Conservation (phyloP, 495 filamentous ascomycete species). For the Evernia prunastri region DNA sequence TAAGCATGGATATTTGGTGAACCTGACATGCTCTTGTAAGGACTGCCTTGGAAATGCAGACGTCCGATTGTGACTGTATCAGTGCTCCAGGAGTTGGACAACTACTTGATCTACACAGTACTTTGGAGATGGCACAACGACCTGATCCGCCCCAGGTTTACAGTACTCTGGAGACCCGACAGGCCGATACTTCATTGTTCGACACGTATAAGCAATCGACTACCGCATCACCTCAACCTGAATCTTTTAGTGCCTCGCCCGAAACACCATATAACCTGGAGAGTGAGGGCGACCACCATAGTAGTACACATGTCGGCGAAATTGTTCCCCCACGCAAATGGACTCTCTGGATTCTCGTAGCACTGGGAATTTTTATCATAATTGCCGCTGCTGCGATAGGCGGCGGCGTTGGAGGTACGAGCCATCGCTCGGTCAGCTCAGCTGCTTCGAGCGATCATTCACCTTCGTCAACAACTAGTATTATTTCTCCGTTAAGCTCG, state of each 20-base stretch:
- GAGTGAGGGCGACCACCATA: not conserved
- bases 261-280: not conserved
- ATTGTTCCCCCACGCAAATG: not conserved
- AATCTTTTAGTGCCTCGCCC: not conserved
- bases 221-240: not conserved
- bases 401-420: not conserved
- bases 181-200: not conserved
- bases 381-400: not conserved
- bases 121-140: not conserved
- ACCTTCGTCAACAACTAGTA: not conserved
- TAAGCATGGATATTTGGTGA: not conserved
- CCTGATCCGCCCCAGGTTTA: constrained; percentile 1
- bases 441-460: not conserved
- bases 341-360: not conserved
- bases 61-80: not conserved
- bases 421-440: not conserved
- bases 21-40: not conserved
- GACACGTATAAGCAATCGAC: not conserved
- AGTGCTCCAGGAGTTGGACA: not conserved
- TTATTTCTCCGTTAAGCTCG: not conserved
- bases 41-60: not conserved
- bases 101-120: not conserved
- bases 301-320: not conserved
- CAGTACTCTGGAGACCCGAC: not conserved
- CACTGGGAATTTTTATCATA: not conserved